These are phyloP conservation scores for Rhodotorula sp. DNA, from an alignment of 1,284 basidiomycete genomes.

Conservation along the genomic window DNA sequence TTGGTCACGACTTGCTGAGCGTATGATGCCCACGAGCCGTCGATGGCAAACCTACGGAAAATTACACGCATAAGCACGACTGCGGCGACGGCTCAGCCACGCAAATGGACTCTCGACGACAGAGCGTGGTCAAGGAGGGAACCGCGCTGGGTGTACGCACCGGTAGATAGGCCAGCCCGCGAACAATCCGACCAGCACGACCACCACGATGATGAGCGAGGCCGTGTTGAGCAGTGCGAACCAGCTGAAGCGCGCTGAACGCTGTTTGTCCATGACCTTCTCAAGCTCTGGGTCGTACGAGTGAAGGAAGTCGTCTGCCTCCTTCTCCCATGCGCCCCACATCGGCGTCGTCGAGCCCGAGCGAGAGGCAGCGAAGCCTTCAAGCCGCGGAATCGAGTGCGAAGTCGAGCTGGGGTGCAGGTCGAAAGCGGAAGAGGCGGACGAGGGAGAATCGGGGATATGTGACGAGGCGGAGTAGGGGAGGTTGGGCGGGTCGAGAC, in stretches of 20 bases:
- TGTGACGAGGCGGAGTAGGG: slow-evolving; percentile 6
- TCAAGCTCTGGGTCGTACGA: slow-evolving; percentile 30
- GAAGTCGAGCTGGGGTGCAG: neutral
- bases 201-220: slow-evolving; percentile 28
- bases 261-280: slow-evolving; percentile 32
- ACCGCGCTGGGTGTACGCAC: slow-evolving; percentile 5
- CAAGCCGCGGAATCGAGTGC: slow-evolving; percentile 8
- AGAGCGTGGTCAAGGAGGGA: neutral
- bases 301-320: slow-evolving; percentile 41
- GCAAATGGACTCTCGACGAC: slow-evolving; percentile 16
- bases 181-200: slow-evolving; percentile 43
- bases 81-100: too few relatives aligned
- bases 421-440: slow-evolving; percentile 20
- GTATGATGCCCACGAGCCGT: slow-evolving; percentile 8
- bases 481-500: slow-evolving; percentile 21
- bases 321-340: slow-evolving; percentile 7
- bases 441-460: slow-evolving; percentile 3
- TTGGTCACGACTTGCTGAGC: slow-evolving; percentile 23
- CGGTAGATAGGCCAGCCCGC: slow-evolving; percentile 40
- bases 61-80: too few relatives aligned
- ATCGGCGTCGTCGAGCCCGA: neutral
- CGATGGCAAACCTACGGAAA: neutral
- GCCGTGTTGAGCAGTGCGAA: slow-evolving; percentile 35
- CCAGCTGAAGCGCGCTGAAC: slow-evolving; percentile 10
- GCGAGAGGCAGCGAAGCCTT: neutral